Percentiles rank a stretch among this genome's conserved stretches.
Evolutionary conservation across 139 green algal genomes (phyloP).

Genomic region (Prasinococcaceae sp.): DNA sequence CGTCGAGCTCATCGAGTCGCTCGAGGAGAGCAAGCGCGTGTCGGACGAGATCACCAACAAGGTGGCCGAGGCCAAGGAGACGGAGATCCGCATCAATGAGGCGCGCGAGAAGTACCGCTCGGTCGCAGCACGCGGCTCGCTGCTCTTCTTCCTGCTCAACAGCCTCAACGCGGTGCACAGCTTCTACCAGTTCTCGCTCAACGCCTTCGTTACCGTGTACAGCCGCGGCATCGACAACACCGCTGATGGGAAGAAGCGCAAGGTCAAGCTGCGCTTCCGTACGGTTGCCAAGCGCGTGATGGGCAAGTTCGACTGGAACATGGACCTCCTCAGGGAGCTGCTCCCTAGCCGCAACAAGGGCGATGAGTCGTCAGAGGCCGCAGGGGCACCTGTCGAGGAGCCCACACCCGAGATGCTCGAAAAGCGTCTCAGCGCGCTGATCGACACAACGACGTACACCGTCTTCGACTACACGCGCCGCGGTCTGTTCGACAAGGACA

Average conservation of each 20-base stretch:
- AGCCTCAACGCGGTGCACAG: conserved; percentile 73
- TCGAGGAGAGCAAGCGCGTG: conserved; percentile 69
- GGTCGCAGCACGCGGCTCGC: conserved; percentile 45
- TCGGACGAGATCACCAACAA: conserved; percentile 63
- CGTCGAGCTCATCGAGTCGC: conserved; percentile 66
- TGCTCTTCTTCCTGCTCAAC: conserved; percentile 80
- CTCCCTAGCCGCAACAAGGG: conserved; percentile 30
- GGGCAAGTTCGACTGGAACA: conserved; percentile 26
- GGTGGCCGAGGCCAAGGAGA: conserved; percentile 48
- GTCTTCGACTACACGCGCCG: conserved; percentile 72
- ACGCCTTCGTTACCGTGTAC: conserved; percentile 64
- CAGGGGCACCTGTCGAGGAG: conserved; percentile 19
- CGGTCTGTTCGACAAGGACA: conserved; percentile 73
- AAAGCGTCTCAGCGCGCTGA: conserved; percentile 39
- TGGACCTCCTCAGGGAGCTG: conserved; percentile 9
- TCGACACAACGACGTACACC: conserved; percentile 62
- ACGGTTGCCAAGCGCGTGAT: conserved; percentile 10
- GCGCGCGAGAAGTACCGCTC: conserved; percentile 60
- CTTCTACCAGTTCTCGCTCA: conserved; percentile 72
- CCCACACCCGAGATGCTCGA: conserved; percentile 52
- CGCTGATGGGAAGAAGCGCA: conserved; percentile 24
- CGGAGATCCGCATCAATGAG: conserved; percentile 57
- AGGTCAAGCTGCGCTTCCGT: conserved; percentile 13
- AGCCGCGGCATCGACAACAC: conserved; percentile 54
- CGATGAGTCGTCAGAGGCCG: conserved; percentile 8